Conservation (phyloP, 257 asterid species). For the Coffea canephora region DNA sequence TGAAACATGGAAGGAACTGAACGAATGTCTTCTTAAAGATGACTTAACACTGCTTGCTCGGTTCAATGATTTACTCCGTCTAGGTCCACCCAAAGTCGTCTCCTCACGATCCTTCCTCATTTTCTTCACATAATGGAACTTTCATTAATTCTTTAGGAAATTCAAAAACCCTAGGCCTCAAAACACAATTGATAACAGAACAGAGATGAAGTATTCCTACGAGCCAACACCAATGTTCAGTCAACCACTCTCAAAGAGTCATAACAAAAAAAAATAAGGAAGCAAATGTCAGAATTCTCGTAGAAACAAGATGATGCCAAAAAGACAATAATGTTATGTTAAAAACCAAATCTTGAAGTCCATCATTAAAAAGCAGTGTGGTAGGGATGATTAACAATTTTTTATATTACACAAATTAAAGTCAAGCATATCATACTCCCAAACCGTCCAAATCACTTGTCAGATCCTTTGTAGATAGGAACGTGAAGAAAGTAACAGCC, state of each 20-base stretch:
- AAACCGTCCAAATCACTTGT: neutral
- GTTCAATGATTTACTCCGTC: constrained; percentile 42
- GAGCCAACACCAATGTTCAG: neutral
- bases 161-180: neutral
- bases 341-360: neutral
- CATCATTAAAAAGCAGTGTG: neutral
- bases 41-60: constrained; percentile 41
- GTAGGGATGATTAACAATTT: neutral
- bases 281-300: neutral
- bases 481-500: neutral
- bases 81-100: constrained; percentile 28
- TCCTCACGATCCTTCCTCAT: constrained; percentile 43
- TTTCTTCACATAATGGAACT: constrained; percentile 11
- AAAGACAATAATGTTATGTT: neutral
- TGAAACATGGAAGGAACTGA: constrained; percentile 29
- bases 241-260: neutral
- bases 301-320: neutral
- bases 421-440: neutral
- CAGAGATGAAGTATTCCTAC: neutral
- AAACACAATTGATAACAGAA: neutral
- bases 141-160: constrained; percentile 8
- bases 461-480: neutral
- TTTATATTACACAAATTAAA: neutral
- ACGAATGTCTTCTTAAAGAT: constrained; percentile 46
- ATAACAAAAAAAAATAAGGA: neutral